phyloP scores from a whole-genome alignment of 1,284 basidiomycete species.

The Ceratobasidium sp. region DNA sequence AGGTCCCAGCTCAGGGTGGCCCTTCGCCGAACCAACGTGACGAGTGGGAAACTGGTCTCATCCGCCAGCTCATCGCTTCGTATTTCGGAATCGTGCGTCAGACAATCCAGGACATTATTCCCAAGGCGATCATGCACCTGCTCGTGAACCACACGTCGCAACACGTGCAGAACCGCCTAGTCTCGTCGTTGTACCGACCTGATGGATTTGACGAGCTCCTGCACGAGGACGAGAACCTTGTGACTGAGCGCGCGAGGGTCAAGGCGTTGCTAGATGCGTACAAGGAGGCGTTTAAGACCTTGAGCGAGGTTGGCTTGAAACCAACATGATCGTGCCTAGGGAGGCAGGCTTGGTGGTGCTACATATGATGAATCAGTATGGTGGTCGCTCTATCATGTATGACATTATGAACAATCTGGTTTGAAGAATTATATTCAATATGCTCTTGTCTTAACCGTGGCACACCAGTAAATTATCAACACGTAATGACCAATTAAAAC shows the following conservation, averaged over 20 bases:
- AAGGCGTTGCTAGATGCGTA: slow-evolving; percentile 97
- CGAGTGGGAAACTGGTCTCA: slow-evolving; percentile 96
- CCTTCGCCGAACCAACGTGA: slow-evolving; percentile 77
- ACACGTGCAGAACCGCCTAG: slow-evolving; percentile 95
- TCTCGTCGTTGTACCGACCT: slow-evolving; percentile 92
- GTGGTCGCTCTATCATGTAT: too few species aligned
- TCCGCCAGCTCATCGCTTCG: slow-evolving; percentile 91
- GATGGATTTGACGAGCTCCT: slow-evolving; percentile 91
- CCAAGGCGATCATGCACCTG: slow-evolving; percentile 96
- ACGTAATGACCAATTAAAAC: too few species aligned
- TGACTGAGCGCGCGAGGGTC: slow-evolving; percentile 91
- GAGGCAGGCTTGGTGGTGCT: too few species aligned
- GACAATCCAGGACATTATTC: slow-evolving; percentile 95
- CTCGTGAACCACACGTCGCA: slow-evolving; percentile 97
- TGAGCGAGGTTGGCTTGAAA: slow-evolving; percentile 81
- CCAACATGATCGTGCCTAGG: neutral
- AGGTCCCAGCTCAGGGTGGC: slow-evolving; percentile 70
- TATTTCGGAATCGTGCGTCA: slow-evolving; percentile 98
- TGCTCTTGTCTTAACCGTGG: too few species aligned
- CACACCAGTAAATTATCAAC: too few species aligned
- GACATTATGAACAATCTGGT: too few species aligned
- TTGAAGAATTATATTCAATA: too few species aligned
- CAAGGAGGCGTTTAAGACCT: slow-evolving; percentile 92
- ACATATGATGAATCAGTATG: too few species aligned
- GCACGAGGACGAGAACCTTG: slow-evolving; percentile 95